Evolutionary conservation across 371 early-diverging fungal species (phyloP).

Genomic region (Syncephalastrum monosporum): DNA sequence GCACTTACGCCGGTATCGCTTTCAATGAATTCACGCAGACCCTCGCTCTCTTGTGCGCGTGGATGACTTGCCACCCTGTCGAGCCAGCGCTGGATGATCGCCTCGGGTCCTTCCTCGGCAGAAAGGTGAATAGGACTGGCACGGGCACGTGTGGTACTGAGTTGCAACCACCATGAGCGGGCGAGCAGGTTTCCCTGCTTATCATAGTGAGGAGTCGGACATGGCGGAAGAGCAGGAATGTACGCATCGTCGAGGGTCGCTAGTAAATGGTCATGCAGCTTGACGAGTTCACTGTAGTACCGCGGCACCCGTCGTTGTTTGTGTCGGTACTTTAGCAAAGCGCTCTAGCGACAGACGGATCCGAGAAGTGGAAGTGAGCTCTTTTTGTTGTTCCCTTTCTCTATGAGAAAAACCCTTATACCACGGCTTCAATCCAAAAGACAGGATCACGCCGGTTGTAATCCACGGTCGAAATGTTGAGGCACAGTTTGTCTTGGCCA

Average conservation of each 20-base stretch:
- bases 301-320: conserved; percentile 43
- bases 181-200: conserved; percentile 26
- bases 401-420: conserved; percentile 12
- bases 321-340: conserved; percentile 36
- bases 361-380: not conserved
- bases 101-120: conserved; percentile 13
- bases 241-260: conserved; percentile 36
- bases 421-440: conserved; percentile 46
- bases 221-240: conserved; percentile 36
- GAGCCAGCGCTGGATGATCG: conserved; percentile 37
- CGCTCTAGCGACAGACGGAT: conserved; percentile 23
- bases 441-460: conserved; percentile 49
- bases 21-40: conserved; percentile 46
- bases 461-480: conserved; percentile 40
- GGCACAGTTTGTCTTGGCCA: conserved; percentile 2
- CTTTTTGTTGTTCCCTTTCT: conserved; percentile 3
- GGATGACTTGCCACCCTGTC: conserved; percentile 35
- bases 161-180: conserved; percentile 38
- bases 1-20: conserved; percentile 48
- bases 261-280: conserved; percentile 27
- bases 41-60: conserved; percentile 34
- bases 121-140: not conserved
- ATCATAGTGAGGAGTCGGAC: conserved; percentile 35
- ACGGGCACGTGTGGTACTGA: too few relatives aligned
- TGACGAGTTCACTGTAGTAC: conserved; percentile 41